phyloP scores from a whole-genome alignment of 768 basidiomycete species.

The Lactarius vividus region DNA sequence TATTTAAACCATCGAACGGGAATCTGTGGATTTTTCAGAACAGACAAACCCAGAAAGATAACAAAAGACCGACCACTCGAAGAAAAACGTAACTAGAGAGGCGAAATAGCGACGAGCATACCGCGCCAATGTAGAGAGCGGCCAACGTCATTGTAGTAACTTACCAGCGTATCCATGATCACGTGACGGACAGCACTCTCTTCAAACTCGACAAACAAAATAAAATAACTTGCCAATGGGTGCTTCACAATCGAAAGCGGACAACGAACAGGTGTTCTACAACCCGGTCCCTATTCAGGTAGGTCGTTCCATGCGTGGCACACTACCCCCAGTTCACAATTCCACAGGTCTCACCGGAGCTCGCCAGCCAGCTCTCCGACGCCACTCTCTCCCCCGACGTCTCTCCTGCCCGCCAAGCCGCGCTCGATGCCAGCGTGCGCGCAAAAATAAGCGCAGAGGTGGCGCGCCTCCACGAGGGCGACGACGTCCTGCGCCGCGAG shows the following conservation, averaged over 20 bases:
- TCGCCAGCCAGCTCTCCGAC: conserved; percentile 77
- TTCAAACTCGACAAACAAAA: not conserved
- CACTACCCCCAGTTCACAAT: not conserved
- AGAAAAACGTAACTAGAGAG: conserved; percentile 48
- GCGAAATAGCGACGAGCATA: conserved; percentile 42
- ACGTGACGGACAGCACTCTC: conserved; percentile 7
- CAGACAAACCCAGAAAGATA: not conserved
- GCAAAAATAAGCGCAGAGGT: conserved; percentile 70
- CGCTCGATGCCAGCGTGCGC: conserved; percentile 71
- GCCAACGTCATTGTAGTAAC: not conserved
- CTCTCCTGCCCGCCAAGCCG: conserved; percentile 65
- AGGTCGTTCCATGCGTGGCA: not conserved
- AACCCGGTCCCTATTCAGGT: conserved; percentile 43
- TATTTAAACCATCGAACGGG: conserved; percentile 34
- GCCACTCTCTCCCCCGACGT: conserved; percentile 55
- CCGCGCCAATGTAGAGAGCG: conserved; percentile 27
- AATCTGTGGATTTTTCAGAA: not conserved
- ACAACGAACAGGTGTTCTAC: conserved; percentile 54
- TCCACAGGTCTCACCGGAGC: conserved; percentile 73
- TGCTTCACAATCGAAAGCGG: conserved; percentile 61
- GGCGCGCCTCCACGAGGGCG: conserved; percentile 60
- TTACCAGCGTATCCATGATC: not conserved
- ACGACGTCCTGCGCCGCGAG: conserved; percentile 64
- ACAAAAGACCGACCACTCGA: conserved; percentile 41
- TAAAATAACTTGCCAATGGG: conserved; percentile 47